Evolutionary conservation across 1,284 basidiomycete species (phyloP), one percentile per base, ranked within the genome.

Genomic region (Thecaphora frezii): DNA sequence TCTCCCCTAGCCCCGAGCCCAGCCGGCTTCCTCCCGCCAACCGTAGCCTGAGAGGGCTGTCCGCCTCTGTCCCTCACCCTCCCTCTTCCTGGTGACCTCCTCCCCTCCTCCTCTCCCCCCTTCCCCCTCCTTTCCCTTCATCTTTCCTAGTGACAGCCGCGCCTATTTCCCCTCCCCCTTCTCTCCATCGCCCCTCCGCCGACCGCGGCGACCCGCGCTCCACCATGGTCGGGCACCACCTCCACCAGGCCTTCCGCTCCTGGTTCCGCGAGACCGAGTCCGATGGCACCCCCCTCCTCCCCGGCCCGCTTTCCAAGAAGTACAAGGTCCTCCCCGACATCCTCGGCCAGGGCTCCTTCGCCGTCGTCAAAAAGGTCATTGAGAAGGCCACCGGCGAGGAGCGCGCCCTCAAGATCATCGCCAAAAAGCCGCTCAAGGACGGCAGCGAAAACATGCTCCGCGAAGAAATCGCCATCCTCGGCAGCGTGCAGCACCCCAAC

Each of bases 391-490:
- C 75, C 0, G 71, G 75, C 38, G 60, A 61, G n/a, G 50, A 72
- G 26, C 58, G 66, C 4, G 77, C 77, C 1, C 63, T 76, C 44
- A 78, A 78, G 58, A 75, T 78, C 55, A 77, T 78, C 40, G 74
- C 76, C 9, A 73, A 76, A 40, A 67, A 67, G 50, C 76, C 75
- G 10, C 58, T 78, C 28, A 67, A 72, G 58, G 73, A 76, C 25
- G 68, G 51, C 56, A 72, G 67, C 47, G 70, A 76, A 36, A 69
- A 71, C 54, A 73, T 73, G 70, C 70, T 73, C 56, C 62, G 71
- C 57, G 59, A 60, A 38, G 76, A 78, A 46, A 74, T 78, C 53
- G 55, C 66, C 50, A 76, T 78, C 46, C 62, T 78, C 33, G 58
- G 65, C 30, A 60, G 54, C n/a, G 64, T 78, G 0, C 56, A 74